These are phyloP conservation scores for Linnemannia hyalina DNA, from an alignment of 192 early-diverging fungal species.

Conservation along the genomic window DNA sequence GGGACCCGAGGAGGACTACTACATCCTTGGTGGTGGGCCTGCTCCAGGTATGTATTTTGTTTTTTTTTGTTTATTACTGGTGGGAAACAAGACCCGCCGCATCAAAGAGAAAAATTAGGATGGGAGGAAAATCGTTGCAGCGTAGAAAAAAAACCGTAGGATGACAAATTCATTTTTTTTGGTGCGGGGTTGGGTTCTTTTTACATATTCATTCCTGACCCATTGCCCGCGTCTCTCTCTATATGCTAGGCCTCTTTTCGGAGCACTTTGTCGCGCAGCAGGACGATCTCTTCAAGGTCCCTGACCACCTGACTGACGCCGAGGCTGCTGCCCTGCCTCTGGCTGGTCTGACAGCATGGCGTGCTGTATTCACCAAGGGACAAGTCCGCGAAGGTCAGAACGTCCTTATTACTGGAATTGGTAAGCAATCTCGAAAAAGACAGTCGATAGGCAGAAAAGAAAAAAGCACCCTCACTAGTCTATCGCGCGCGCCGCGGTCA, in stretches of 20 bases:
- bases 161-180: not conserved
- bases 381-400: conserved; percentile 59
- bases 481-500: too few relatives aligned
- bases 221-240: too few relatives aligned
- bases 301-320: conserved; percentile 65
- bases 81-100: conserved; percentile 6
- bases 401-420: conserved; percentile 76
- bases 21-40: too few relatives aligned
- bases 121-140: not conserved
- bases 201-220: conserved; percentile 25
- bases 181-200: too few relatives aligned
- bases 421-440: not conserved
- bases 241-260: conserved; percentile 64
- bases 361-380: conserved; percentile 38
- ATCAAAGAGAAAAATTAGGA: conserved; percentile 7
- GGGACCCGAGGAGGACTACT: too few relatives aligned
- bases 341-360: conserved; percentile 67
- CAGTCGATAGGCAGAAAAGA: not conserved
- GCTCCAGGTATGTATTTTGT: conserved; percentile 18
- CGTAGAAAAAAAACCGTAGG: too few relatives aligned
- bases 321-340: conserved; percentile 77
- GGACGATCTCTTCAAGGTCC: conserved; percentile 59
- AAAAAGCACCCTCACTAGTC: not conserved
- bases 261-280: conserved; percentile 60
- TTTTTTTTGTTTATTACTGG: conserved; percentile 32